A percentile compares a stretch with the other conserved stretches of the same genome.
phyloP scores from a whole-genome alignment of 371 early-diverging fungal genomes.

The Mortierella sp. region DNA sequence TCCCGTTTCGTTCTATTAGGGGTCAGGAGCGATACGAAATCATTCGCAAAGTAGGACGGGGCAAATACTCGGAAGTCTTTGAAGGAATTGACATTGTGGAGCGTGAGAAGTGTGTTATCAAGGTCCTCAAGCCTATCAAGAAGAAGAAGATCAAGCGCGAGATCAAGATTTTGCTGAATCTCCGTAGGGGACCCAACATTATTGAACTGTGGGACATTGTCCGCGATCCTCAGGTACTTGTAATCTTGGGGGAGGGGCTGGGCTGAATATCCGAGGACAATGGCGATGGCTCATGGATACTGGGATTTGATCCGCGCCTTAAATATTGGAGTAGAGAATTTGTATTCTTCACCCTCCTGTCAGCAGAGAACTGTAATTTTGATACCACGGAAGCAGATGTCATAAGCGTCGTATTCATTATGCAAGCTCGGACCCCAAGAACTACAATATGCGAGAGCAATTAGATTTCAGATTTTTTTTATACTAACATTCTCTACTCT shows the following conservation, averaged over 20 bases:
- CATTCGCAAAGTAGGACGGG: conserved; percentile 95
- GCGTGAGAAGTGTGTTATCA: conserved; percentile 91
- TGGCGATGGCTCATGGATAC: too few relatives aligned
- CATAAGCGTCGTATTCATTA: too few relatives aligned
- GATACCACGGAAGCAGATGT: too few relatives aligned
- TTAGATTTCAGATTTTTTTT: too few relatives aligned
- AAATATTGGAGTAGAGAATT: too few relatives aligned
- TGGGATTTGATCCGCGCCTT: too few relatives aligned
- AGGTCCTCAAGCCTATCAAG: conserved; percentile 98
- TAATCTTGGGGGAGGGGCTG: too few relatives aligned
- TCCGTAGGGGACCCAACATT: conserved; percentile 94
- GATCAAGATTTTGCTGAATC: conserved; percentile 96
- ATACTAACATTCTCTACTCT: neutral
- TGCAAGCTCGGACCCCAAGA: too few relatives aligned
- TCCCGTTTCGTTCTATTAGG: conserved; percentile 52
- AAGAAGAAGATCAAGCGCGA: conserved; percentile 99
- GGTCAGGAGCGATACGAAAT: conserved; percentile 96
- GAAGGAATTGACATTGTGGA: conserved; percentile 89
- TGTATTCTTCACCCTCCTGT: too few relatives aligned
- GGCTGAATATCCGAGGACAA: too few relatives aligned
- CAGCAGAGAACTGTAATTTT: too few relatives aligned
- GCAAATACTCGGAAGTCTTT: conserved; percentile 99
- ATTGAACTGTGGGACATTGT: conserved; percentile 95
- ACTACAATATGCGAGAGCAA: too few relatives aligned
- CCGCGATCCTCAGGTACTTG: conserved; percentile 84